Percentiles rank a stretch among this genome's conserved stretches.
phyloP scores from a whole-genome alignment of 805 yeast genomes.

The Candida corydali region DNA sequence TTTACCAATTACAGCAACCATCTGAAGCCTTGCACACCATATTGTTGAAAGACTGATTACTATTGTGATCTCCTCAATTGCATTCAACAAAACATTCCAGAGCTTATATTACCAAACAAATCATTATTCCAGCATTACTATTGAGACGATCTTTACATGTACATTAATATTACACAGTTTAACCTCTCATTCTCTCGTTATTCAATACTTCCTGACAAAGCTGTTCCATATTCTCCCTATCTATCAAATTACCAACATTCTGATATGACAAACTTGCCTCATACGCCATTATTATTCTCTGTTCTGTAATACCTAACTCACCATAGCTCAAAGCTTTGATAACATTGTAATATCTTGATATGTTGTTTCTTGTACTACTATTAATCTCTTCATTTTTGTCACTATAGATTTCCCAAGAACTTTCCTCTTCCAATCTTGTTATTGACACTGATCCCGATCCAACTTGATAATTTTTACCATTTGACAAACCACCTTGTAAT shows the following conservation, averaged over 20 bases:
- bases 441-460: constrained; percentile 32
- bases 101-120: no score
- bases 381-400: constrained; percentile 81
- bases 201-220: constrained; percentile 71
- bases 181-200: constrained; percentile 73
- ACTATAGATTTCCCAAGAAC: constrained; percentile 92
- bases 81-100: no score
- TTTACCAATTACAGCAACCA: no score
- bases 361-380: constrained; percentile 59
- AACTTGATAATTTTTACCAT: constrained; percentile 37
- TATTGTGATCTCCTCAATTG: no score
- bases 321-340: constrained; percentile 76
- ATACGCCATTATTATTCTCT: constrained; percentile 73
- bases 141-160: no score
- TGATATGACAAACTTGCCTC: constrained; percentile 83
- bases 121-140: no score
- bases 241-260: constrained; percentile 64
- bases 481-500: constrained; percentile 9
- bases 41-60: no score
- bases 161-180: neutral
- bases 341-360: constrained; percentile 82
- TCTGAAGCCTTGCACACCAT: no score
- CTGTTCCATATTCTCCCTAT: constrained; percentile 65
- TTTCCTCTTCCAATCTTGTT: constrained; percentile 86
- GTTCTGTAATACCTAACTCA: constrained; percentile 83